Evolutionary conservation across 306 rosid genomes (phyloP).

Genomic region (Hylodesmum podocarpum): DNA sequence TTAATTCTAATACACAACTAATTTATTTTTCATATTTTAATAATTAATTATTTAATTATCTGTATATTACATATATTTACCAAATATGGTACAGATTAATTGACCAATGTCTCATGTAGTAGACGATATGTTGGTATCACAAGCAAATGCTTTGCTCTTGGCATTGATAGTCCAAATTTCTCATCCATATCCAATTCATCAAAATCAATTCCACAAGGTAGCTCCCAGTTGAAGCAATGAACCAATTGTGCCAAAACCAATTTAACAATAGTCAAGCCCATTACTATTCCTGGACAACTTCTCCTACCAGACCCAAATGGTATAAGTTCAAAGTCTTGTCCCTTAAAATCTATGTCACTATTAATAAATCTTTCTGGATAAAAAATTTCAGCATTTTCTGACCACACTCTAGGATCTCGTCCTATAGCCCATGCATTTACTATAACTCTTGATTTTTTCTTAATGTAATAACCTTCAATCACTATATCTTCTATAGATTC

Average conservation of each 20-base stretch:
- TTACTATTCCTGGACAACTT: slow-evolving; percentile 26
- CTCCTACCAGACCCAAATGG: slow-evolving; percentile 44
- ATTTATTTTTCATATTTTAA: no score
- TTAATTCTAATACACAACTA: no score
- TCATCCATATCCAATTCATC: slow-evolving; percentile 34
- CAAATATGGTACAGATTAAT: no score
- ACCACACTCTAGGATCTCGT: slow-evolving; percentile 34
- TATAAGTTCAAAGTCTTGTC: slow-evolving; percentile 27
- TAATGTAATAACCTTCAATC: slow-evolving; percentile 36
- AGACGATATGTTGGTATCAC: slow-evolving; percentile 27
- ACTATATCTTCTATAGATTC: slow-evolving; percentile 26
- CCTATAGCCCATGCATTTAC: slow-evolving; percentile 42
- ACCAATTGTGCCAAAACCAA: slow-evolving; percentile 34
- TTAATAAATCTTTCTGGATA: slow-evolving; percentile 32
- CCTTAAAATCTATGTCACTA: background rate
- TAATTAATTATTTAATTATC: no score
- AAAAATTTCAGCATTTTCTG: slow-evolving; percentile 23
- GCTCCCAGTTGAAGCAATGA: slow-evolving; percentile 46
- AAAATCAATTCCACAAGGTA: background rate
- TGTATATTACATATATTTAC: no score
- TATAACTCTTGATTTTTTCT: slow-evolving; percentile 5
- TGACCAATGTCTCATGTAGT: background rate
- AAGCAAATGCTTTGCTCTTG: slow-evolving; percentile 33
- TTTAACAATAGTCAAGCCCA: slow-evolving; percentile 21
- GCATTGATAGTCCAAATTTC: slow-evolving; percentile 9